Evolutionary conservation across 129 eudicot species (phyloP), one percentile per base, ranked within the genome.

Genomic region (Cynara cardunculus): DNA sequence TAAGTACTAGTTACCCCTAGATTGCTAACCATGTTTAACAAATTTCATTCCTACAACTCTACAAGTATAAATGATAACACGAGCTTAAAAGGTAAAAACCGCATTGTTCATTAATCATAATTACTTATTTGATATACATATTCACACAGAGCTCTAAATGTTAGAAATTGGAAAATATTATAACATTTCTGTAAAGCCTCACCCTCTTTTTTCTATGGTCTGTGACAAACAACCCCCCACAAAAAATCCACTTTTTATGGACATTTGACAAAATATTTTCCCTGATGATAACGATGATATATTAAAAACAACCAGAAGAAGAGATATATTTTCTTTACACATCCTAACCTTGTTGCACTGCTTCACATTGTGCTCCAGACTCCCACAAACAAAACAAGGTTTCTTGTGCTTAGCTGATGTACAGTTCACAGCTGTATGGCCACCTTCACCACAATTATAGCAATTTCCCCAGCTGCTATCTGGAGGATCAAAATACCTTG

Each of bases 361-460:
- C 83, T 86, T 95, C 32, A 79, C 99, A 88, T 88, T 87, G 49
- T 95, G 99, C 80, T 95, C 99, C 26, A 95, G 82, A 85, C 97
- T 95, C 78, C 99, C 99, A 79, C 99, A 95, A 69, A 92, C 91
- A 83, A 92, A 95, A 83, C 99, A 95, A 72, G 99, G 99, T 68
- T 87, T 95, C 89, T 74, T 89, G 31, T 95, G 92, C 82, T 65
- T 95, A 25, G 92, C 93, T 21, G 89, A 87, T 53, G 92, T 90
- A 86, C 99, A 95, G 73, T 91, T 89, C 69, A 75, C 93, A 56
- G 86, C 71, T 0, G 83, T 77, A 83, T 95, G 99, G 21, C 99
- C 99, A 72, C 87, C 93, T 90, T 95, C 97, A 62, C 99, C 99
- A 85, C 99, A 95, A 79, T 95, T 95, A 78, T 86, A 95, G 93